Percentiles rank a stretch among this genome's conserved stretches.
phyloP scores from a whole-genome alignment of 176 grass and related monocot genomes.

The Raddia guianensis region DNA sequence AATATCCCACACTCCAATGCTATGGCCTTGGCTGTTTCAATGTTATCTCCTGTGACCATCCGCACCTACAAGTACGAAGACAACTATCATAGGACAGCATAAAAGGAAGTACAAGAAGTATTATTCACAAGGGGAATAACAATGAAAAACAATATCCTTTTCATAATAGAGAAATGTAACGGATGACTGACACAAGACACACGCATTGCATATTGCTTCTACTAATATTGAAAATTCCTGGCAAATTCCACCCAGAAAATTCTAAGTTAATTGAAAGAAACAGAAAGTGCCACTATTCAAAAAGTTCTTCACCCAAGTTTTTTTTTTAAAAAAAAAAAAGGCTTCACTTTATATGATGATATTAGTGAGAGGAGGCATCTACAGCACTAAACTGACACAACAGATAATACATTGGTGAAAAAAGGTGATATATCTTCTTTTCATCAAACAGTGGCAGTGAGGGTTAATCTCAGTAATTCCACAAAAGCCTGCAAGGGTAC shows the following conservation, averaged over 20 bases:
- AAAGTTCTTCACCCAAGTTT: background rate
- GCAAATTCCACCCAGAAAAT: background rate
- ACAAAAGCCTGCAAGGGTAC: background rate
- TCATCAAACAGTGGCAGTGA: background rate
- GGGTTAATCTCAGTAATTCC: background rate
- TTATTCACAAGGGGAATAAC: background rate
- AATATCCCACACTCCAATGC: conserved; percentile 98
- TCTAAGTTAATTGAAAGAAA: background rate
- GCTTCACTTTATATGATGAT: background rate
- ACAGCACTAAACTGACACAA: background rate
- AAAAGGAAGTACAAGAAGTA: conserved; percentile 18
- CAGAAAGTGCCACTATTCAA: background rate
- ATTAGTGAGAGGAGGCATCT: background rate
- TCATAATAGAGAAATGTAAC: background rate
- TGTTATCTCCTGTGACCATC: conserved; percentile 98
- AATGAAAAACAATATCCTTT: background rate
- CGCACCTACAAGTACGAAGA: conserved; percentile 65
- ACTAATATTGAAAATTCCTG: background rate
- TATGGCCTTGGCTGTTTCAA: conserved; percentile 96
- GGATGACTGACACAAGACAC: background rate
- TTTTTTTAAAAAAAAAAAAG: background rate
- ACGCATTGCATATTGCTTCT: background rate
- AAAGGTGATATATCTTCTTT: background rate
- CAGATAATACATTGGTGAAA: background rate
- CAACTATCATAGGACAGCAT: conserved; percentile 12